Base-by-base conservation (phyloP, 345 rosid genomes). In the rapeseed (Brassica napus) region DNA sequence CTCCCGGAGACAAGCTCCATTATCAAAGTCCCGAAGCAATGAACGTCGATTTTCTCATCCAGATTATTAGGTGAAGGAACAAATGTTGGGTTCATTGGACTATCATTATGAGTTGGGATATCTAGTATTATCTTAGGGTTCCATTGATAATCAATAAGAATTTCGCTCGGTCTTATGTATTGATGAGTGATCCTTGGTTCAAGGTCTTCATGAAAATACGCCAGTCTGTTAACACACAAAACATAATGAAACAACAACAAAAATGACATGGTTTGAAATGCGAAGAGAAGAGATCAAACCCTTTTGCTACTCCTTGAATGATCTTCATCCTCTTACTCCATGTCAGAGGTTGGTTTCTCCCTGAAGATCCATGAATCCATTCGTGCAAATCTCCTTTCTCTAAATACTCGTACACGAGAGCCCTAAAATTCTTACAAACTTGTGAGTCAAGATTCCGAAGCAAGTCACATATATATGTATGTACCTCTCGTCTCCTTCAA, bases 301-400 rank as follows among this genome's bases (percentile, higher is more conserved):
- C 97, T 86, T 88, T 91, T n/a, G 90, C 97, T 32, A 84, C 83
- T 86, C 97, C 97, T 69, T 75, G 88, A 69, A 92, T 87, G 26
- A 92, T 89, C 16, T 85, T 83, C 85, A 86, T 83, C 69, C 97
- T 74, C 31, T 78, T 77, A 21, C 64, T 73, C 94, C 97, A 90
- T 5, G 85, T 74, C 55, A 92, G 78, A 58, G 92, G 90, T 59
- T 72, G 82, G 61, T 44, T 69, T 76, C 78, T 68, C 34, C 87
- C 86, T 18, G 77, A n/a, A 60, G 74, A 68, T 60, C 86, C 90
- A 79, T 92, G 94, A 68, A 94, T 91, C 97, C 94, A 89, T 65
- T 86, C 89, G 66, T 88, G 83, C 79, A 92, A 86, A 82, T 85
- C 88, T 2, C 96, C 94, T 79, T 92, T 90, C 52, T 88, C 92